phyloP scores from a whole-genome alignment of 768 basidiomycete genomes.

The Lactifluus hygrophoroides region DNA sequence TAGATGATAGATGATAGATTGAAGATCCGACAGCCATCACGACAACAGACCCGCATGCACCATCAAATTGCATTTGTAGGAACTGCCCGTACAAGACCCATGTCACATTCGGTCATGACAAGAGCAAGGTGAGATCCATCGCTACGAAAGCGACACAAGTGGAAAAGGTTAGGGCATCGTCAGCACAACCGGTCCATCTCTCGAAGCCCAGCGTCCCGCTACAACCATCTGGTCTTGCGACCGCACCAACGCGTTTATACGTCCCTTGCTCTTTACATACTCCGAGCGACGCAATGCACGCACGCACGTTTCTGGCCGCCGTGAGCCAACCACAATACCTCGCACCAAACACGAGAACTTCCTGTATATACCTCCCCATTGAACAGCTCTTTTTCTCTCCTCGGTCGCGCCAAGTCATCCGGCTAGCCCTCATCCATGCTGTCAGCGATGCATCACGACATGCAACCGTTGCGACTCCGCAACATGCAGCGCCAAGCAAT shows the following conservation, averaged over 20 bases:
- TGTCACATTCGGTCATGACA: background rate
- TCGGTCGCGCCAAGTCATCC: background rate
- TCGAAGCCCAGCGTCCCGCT: conserved; percentile 14
- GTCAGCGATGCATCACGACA: background rate
- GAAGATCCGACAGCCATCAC: too few species aligned
- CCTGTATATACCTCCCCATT: conserved; percentile 1
- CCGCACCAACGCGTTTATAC: conserved; percentile 6
- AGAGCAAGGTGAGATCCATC: background rate
- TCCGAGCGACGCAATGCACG: background rate
- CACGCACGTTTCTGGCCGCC: conserved; percentile 18
- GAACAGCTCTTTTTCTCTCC: conserved; percentile 1
- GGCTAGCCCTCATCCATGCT: conserved; percentile 3
- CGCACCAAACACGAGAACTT: background rate
- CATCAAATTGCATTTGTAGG: background rate
- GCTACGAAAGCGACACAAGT: conserved; percentile 13
- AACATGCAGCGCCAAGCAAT: background rate
- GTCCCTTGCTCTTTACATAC: conserved; percentile 17
- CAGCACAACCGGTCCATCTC: conserved; percentile 5
- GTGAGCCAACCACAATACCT: background rate
- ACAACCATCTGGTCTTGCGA: conserved; percentile 12
- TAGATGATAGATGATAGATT: too few species aligned
- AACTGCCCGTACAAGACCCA: background rate
- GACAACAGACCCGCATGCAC: background rate
- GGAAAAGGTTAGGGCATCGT: conserved; percentile 20
- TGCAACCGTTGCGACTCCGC: conserved; percentile 12